Base-by-base conservation (phyloP, 75 land plant genomes). In the Gnetum montanum region DNA sequence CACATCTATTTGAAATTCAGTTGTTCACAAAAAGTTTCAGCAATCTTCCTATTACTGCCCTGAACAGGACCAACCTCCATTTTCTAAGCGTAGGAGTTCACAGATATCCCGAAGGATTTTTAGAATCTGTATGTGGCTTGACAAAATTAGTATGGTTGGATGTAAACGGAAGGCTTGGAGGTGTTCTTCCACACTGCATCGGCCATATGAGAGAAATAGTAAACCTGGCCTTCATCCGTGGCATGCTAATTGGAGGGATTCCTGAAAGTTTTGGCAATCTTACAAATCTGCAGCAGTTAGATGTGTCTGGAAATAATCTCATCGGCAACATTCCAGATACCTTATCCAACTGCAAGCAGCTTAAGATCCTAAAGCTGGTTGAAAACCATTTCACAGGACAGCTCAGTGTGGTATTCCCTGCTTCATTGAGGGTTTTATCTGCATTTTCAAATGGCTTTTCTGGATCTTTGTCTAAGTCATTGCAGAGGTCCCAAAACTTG, bases 181-280 rank as follows among this genome's bases (percentile, higher is more conserved):
- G 83, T 8, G 28, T 35, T 22, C 27, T 80, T 31, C 74, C 77
- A 7, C 35, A 23, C n/a, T 58, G 46, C 22, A 46, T 77, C 10
- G 56, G 70, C 4, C 43, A 23, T 11, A 71, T 70, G 31, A 22
- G 8, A 4, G 28, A 23, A 2, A 28, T 71, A 38, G 34, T 31
- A 41, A 33, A 8, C 16, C 6, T 71, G 11, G 64, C 44, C 56
- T 58, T 77, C 23, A 66, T 56, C 4, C 40, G 46, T 20, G 72
- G 72, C 50, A 63, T 51, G 7, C 35, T 78, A 10, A 5, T n/a
- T 8, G 72, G 81, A 4, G 41, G 58, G 26, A 48, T 77, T 27
- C 80, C 80, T 13, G 56, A 66, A 3, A 73, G 54, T 3, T 66
- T 79, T 11, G 13, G 12, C n/a, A n/a, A n/a, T n/a, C n/a, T n/a